Percentiles rank a stretch among this genome's conserved stretches.
Conservation (phyloP, 2,329 filamentous ascomycete species). For the Alternaria sp. region DNA sequence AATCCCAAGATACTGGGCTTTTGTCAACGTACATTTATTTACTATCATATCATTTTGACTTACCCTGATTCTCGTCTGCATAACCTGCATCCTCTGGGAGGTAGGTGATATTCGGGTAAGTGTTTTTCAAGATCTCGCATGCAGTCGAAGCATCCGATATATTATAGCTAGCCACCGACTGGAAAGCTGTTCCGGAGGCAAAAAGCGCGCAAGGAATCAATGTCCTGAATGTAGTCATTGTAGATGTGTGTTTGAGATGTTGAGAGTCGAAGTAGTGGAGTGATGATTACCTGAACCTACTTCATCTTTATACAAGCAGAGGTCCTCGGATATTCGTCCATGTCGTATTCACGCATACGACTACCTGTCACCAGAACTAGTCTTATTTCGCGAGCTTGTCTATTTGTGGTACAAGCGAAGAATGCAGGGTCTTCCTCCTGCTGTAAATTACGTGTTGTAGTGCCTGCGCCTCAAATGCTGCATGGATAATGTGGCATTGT, state of each 20-base stretch:
- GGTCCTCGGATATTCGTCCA: too few relatives aligned
- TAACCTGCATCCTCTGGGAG: neutral
- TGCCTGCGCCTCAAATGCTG: too few relatives aligned
- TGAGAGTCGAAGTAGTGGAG: too few relatives aligned
- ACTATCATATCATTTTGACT: neutral
- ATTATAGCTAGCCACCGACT: neutral
- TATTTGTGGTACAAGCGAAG: too few relatives aligned
- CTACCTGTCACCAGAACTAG: too few relatives aligned
- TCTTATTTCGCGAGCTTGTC: too few relatives aligned
- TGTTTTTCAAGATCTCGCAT: neutral
- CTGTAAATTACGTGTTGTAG: too few relatives aligned
- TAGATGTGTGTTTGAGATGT: neutral
- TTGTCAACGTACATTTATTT: neutral
- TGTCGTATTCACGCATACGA: too few relatives aligned
- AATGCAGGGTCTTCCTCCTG: too few relatives aligned
- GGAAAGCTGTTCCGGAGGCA: neutral
- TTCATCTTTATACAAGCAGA: too few relatives aligned
- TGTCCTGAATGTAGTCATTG: neutral
- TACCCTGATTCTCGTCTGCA: neutral
- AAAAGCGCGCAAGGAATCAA: neutral
- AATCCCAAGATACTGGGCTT: neutral
- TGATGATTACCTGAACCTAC: too few relatives aligned
- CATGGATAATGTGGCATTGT: too few relatives aligned
- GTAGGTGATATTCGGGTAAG: neutral
- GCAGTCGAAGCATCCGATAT: neutral